Evolutionary conservation across 1,284 basidiomycete genomes (phyloP), one percentile per base, ranked within the genome.

Genomic region (Sphaerobolus stellatus): DNA sequence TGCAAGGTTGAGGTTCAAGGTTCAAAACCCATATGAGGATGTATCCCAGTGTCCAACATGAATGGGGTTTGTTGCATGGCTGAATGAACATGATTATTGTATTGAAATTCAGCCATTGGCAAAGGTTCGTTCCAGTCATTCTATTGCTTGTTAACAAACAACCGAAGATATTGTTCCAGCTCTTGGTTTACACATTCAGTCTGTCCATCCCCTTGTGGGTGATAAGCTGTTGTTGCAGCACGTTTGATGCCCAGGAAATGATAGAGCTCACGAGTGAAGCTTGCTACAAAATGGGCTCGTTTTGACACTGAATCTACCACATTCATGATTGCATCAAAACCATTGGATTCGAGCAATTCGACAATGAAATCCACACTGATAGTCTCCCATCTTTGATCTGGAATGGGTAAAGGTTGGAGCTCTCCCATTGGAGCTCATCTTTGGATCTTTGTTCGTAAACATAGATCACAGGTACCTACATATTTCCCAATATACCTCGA

Each of bases 331-430:
- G 62, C 44, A 52, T 79, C 61, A 30, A 60, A 69, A 0, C 71
- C 75, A 13, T 68, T 22, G 0, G 62, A 68, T 4, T 54, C 33
- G 0, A 73, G 76, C 0, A 79, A 63, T 3, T 66, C 59, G 1
- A 61, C 64, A 49, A 79, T 75, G 52, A 75, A 66, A 54, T 76
- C 70, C 13, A 69, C 60, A 1, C 67, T 66, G 6, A 75, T 65
- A 2, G 61, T 54, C 24, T 71, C 46, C 68, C 68, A 77, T 2
- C 61, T 61, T 13, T 54, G 20, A 3, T 53, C 20, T 7, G 72
- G 66, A 2, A 66, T 54, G 11, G 50, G 36, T 27, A 66, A 60
- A 1, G 70, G 73, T 7, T 54, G 50, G 2, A 77, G 62, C 1
- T 52, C 22, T 4, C 66, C 67, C 5, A 51, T 50, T 0, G 64